These are phyloP conservation scores for Eremothecium sinecaudum DNA, from an alignment of 1,139 yeast genomes.

Conservation along the genomic window DNA sequence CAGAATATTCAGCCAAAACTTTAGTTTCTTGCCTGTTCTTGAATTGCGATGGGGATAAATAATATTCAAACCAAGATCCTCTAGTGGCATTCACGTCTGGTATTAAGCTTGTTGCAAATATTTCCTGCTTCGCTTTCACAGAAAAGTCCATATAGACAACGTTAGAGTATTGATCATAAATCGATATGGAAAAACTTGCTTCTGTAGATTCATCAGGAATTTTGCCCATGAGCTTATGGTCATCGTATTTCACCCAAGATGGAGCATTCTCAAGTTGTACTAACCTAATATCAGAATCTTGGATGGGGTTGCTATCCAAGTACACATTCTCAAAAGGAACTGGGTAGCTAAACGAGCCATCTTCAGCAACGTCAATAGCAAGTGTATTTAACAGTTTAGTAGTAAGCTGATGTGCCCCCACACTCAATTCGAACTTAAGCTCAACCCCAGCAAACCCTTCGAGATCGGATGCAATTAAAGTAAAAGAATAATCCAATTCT, in stretches of 20 bases:
- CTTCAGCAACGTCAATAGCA: constrained; percentile 57
- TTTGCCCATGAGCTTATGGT: constrained; percentile 46
- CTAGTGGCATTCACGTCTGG: constrained; percentile 59
- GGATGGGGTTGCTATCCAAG: constrained; percentile 48
- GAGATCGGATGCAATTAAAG: constrained; percentile 71
- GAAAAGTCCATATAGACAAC: constrained; percentile 49
- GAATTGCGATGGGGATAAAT: constrained; percentile 44
- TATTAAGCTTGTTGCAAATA: constrained; percentile 46
- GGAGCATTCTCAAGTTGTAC: constrained; percentile 46
- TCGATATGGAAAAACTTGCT: constrained; percentile 42
- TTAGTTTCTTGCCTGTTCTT: constrained; percentile 45
- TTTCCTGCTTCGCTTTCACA: constrained; percentile 31
- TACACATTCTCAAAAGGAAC: constrained; percentile 54
- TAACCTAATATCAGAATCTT: constrained; percentile 44
- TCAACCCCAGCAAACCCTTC: constrained; percentile 66
- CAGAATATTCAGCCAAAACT: constrained; percentile 38
- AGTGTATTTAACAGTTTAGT: constrained; percentile 42
- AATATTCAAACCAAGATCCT: constrained; percentile 49
- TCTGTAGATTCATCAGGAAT: constrained; percentile 41
- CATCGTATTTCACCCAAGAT: constrained; percentile 44
- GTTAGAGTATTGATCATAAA: constrained; percentile 58
- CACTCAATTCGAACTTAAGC: constrained; percentile 58
- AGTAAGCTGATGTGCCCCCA: constrained; percentile 82
- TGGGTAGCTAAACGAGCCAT: constrained; percentile 41
- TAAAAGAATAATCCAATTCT: constrained; percentile 60